Base-by-base conservation (phyloP, 768 basidiomycete species). In the Imleria badia region DNA sequence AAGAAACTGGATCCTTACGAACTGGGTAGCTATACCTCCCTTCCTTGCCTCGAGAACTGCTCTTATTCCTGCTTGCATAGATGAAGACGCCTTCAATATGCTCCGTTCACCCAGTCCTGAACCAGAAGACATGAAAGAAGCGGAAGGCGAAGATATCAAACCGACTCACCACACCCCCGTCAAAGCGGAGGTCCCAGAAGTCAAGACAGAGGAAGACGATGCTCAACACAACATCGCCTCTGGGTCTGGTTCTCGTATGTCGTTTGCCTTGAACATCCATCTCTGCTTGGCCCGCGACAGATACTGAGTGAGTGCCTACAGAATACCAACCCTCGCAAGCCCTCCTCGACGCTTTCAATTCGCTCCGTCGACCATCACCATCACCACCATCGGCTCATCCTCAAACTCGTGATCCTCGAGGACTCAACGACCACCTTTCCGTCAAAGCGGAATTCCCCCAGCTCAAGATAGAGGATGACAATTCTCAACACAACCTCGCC, bases 1-100 rank as follows among this genome's bases (percentile, higher is more conserved):
- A 69, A 58, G 41, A 69, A 69, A 39, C 35, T 67, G 3, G 70
- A 71, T 46, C 68, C 68, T 0, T 71, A 69, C 6, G 67, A 70
- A 35, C 23, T 68, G 19, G 70, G 70, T 59, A 17, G 45, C 44
- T 38, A 6, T 12, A 3, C 15, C 2, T 5, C 4, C 20, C 22
- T 17, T 36, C 1, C 2, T 41, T 7, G 5, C 34, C 19, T 11
- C 3, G 14, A 44, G 9, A 3, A 12, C 38, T 41, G 6, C 2
- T 30, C 23, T 36, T 11, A 40, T 13, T 19, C 11, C 6, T 49
- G 1, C 1, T 38, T 31, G 6, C 7, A 15, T 22, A 71, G 68
- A 71, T 2, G 69, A 71, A 38, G 63, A 67, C 5, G 61, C 68
- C 12, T 34, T 56, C 10, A 48, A 35, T 1, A 9, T 53, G 6